Base-by-base conservation (phyloP, 1,139 yeast genomes). In the Pichia inconspicua region DNA sequence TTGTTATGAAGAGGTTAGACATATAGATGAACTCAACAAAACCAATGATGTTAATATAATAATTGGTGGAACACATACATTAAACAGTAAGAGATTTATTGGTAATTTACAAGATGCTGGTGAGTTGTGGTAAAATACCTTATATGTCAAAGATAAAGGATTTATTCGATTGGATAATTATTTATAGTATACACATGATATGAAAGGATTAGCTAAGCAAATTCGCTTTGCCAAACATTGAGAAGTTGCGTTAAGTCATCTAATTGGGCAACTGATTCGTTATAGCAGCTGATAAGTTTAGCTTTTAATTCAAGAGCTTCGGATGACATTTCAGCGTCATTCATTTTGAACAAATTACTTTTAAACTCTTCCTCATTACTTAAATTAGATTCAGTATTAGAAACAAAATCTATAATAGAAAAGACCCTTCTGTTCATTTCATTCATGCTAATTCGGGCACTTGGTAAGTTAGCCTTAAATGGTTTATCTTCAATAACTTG, bases 371-470 rank as follows among this genome's bases (percentile, higher is more conserved):
- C 80, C 59, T 89, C 96, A 46, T 77, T 78, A 41, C 81, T 82
- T 53, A 89, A 69, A 60, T 92, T 97, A 50, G 80, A 66, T 63
- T 88, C 95, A 2, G 95, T 84, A 44, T 96, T 73, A 9, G 88
- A 88, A 31, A 90, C 74, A 74, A 90, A 92, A 67, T 92, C 97
- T 58, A 90, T 70, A 19, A 92, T 89, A 3, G 96, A 95, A 5
- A 90, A 85, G 1, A 89, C 86, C 49, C 98, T 74, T 60, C 88
- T 82, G 48, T 90, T 78, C 81, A 90, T 80, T 62, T 90, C 98
- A 55, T 77, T 76, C 51, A 89, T 67, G 2, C 89, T 75, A 2
- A 87, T 77, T 48, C 86, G 77, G 12, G 82, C 80, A 51, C 83
- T 83, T 8, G 95, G 97, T 48, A 80, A 72, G 47, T 96, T 75